phyloP scores from a whole-genome alignment of 495 filamentous ascomycete species.

The Pyrenopolyporus hunteri region DNA sequence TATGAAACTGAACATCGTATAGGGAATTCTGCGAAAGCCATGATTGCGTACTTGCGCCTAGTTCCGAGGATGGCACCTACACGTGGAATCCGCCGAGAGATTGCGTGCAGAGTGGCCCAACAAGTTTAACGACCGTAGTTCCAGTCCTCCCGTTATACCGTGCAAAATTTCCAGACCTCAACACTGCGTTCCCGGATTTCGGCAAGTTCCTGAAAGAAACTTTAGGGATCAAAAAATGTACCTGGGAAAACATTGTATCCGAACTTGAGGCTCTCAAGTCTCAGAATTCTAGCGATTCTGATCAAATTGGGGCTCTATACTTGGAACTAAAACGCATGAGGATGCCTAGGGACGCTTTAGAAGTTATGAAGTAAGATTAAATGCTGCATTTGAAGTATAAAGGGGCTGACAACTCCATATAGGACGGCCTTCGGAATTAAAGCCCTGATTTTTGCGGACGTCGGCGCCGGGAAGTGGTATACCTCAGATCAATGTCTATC shows the following conservation, averaged over 20 bases:
- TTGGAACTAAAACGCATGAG: not conserved
- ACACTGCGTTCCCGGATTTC: conserved; percentile 1
- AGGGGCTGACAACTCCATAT: not conserved
- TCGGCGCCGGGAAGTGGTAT: conserved; percentile 39
- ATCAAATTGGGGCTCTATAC: not conserved
- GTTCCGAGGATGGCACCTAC: not conserved
- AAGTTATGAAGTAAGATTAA: conserved; percentile 7
- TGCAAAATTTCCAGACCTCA: not conserved
- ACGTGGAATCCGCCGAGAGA: not conserved
- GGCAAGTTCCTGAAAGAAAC: conserved; percentile 31
- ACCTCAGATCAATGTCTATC: conserved; percentile 47
- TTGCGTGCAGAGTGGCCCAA: conserved; percentile 27
- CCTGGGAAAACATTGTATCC: conserved; percentile 19
- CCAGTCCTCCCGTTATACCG: conserved; percentile 13
- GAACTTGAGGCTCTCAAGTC: conserved; percentile 30
- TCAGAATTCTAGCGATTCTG: not conserved
- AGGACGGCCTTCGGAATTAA: conserved; percentile 39
- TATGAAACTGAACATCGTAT: not conserved
- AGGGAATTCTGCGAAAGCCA: not conserved
- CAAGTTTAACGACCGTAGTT: conserved; percentile 1
- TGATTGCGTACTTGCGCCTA: not conserved
- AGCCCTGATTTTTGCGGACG: conserved; percentile 37
- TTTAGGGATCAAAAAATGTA: conserved; percentile 27
- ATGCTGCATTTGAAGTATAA: not conserved
- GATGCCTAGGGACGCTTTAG: no score